Evolutionary conservation across 2,329 filamentous ascomycete species (phyloP), one percentile per base, ranked within the genome.

Genomic region (Pseudocercospora crystallina): DNA sequence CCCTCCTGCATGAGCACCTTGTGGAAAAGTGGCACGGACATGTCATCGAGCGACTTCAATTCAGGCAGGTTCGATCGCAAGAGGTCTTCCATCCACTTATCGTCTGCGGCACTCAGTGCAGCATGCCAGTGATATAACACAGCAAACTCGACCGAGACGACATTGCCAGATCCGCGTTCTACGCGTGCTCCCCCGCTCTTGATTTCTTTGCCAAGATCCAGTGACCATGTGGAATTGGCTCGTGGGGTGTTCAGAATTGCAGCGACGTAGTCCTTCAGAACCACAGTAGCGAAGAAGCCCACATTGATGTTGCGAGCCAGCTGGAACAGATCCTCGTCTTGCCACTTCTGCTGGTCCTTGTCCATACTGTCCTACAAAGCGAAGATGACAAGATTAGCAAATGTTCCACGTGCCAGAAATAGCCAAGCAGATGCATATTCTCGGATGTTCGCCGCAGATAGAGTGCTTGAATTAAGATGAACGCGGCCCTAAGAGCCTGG

Each of bases 271-370:
- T 77, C 74, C 45, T 70, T 72, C 34, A 76, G 53, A 1, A 76
- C 73, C 3, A 76, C 71, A 0, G 71, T 68, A 2, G 72, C 73
- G 60, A 76, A 76, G 59, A 73, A 76, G 31, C 73, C 74, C 13
- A 75, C 73, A 49, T 76, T 77, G 57, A 76, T 75, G 53, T 75
- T 75, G 36, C 74, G 67, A 11, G 69, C 60, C 10, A 75, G 58
- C 53, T 77, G 75, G 60, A 78, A 77, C 49, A 77, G 68, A 47
- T 77, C 74, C 42, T 77, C 71, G 61, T 74, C 74, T 70, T 76
- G 73, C 68, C 72, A 74, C 39, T 46, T 40, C 49, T 43, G 41
- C 13, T 43, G 41, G 17, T 43, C 41, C 30, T 43, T 43, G 30
- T 43, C 35, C n/a, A 43, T 15, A 13, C 31, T 33, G 5, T 26